These are phyloP conservation scores for Leptodermis oblonga DNA, from an alignment of 257 asterid genomes.

Conservation along the genomic window DNA sequence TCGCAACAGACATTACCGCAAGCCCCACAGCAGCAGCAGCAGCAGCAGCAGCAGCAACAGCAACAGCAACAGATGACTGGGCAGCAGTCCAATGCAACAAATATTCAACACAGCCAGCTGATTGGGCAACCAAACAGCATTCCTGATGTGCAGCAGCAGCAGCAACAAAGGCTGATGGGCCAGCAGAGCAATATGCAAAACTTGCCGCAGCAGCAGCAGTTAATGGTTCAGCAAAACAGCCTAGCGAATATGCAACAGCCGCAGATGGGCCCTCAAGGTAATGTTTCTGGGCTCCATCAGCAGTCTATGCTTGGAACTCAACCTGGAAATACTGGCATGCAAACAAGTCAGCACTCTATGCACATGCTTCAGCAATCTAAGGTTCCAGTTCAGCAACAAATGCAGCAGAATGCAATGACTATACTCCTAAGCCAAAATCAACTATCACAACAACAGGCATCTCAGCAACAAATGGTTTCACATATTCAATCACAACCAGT, in stretches of 20 bases:
- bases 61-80: constrained; percentile 59
- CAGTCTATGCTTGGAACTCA: constrained; percentile 79
- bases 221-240: constrained; percentile 67
- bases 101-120: constrained; percentile 75
- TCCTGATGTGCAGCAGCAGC: constrained; percentile 64
- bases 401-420: constrained; percentile 53
- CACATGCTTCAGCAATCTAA: constrained; percentile 71
- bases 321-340: constrained; percentile 59
- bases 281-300: constrained; percentile 75
- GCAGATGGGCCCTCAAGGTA: constrained; percentile 62
- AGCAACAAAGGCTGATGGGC: constrained; percentile 62
- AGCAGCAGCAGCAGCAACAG: constrained; percentile 64
- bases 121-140: constrained; percentile 63
- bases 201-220: constrained; percentile 77
- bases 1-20: constrained; percentile 56
- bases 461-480: constrained; percentile 77
- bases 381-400: constrained; percentile 68
- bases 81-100: constrained; percentile 55
- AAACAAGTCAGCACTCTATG: constrained; percentile 57
- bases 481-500: constrained; percentile 85
- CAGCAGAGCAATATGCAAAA: constrained; percentile 67
- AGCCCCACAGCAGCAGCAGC: constrained; percentile 54
- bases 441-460: constrained; percentile 59
- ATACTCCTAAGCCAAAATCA: constrained; percentile 70
- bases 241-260: constrained; percentile 71